phyloP scores from a whole-genome alignment of 1,139 yeast species.

The Meyerozyma carpophila region DNA sequence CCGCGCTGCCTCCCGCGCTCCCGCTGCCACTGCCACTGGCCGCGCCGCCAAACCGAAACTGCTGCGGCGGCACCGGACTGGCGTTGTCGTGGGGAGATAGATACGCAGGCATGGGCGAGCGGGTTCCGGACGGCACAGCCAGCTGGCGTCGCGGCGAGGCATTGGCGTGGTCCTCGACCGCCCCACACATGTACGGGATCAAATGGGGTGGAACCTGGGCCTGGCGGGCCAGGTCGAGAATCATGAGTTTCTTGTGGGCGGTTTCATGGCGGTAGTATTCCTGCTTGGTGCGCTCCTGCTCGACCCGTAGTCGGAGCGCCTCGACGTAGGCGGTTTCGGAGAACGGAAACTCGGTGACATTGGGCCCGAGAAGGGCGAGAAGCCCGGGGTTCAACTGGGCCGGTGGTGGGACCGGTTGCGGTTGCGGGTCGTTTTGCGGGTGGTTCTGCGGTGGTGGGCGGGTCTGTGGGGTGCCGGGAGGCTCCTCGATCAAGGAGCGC shows the following conservation, averaged over 20 bases:
- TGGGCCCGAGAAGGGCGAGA: conserved; percentile 46
- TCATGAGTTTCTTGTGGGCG: conserved; percentile 53
- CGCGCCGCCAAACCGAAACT: conserved; percentile 36
- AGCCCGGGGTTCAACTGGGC: conserved; percentile 12
- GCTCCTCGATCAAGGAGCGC: conserved; percentile 2
- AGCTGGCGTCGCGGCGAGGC: conserved; percentile 5
- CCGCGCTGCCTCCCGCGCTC: too few species aligned
- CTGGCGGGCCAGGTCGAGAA: conserved; percentile 56
- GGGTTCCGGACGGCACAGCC: conserved; percentile 4
- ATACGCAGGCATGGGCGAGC: conserved; percentile 10
- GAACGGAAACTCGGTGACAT: conserved; percentile 50
- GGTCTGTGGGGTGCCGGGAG: not conserved
- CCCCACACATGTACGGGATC: conserved; percentile 57
- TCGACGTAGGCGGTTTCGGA: conserved; percentile 60
- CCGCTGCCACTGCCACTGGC: too few species aligned
- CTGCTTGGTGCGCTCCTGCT: conserved; percentile 82
- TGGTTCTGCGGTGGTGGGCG: not conserved
- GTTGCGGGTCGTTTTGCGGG: too few species aligned
- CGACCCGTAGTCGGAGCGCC: conserved; percentile 59
- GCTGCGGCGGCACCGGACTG: conserved; percentile 30
- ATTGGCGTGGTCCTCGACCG: conserved; percentile 3
- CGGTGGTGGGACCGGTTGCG: not conserved
- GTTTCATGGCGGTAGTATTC: conserved; percentile 68
- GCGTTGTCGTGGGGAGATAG: conserved; percentile 15
- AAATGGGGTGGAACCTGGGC: conserved; percentile 63